These are phyloP conservation scores for Hawksworthiomyces lignivorus DNA, from an alignment of 2,329 filamentous ascomycete genomes.

Conservation along the genomic window DNA sequence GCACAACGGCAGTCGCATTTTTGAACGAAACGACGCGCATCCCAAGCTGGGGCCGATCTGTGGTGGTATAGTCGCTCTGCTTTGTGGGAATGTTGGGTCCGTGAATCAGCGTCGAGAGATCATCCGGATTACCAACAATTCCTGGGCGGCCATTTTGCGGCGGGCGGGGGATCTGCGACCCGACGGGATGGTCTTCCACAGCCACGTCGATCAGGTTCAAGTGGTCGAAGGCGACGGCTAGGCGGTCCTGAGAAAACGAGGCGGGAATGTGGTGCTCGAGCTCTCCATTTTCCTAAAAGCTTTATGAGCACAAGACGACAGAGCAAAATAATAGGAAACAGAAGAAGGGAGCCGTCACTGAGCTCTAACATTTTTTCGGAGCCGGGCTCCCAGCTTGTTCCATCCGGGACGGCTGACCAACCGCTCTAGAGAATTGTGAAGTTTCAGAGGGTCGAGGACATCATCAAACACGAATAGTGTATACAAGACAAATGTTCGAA, in stretches of 20 bases:
- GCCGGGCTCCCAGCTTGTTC: constrained; percentile 37
- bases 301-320: neutral
- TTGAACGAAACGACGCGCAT: constrained; percentile 36
- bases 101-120: constrained; percentile 19
- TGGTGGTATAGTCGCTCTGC: constrained; percentile 28
- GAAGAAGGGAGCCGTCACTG: too few species aligned
- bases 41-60: constrained; percentile 32
- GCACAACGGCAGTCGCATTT: constrained; percentile 33
- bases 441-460: constrained; percentile 33
- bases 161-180: constrained; percentile 20
- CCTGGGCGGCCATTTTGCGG: constrained; percentile 16
- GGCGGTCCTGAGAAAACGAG: constrained; percentile 27
- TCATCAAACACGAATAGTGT: constrained; percentile 36
- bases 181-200: constrained; percentile 28
- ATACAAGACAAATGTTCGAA: constrained; percentile 21
- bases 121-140: constrained; percentile 20
- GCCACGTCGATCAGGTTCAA: constrained; percentile 20
- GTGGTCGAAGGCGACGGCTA: constrained; percentile 28
- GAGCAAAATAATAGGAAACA: neutral
- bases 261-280: constrained; percentile 28
- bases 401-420: constrained; percentile 36
- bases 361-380: constrained; percentile 29
- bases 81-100: constrained; percentile 12
- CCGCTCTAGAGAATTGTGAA: constrained; percentile 26
- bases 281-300: neutral